Percentiles rank a stretch among this genome's conserved stretches.
These are phyloP conservation scores for Aspergillus sp. DNA, from an alignment of 2,329 filamentous ascomycete genomes.

Conservation along the genomic window DNA sequence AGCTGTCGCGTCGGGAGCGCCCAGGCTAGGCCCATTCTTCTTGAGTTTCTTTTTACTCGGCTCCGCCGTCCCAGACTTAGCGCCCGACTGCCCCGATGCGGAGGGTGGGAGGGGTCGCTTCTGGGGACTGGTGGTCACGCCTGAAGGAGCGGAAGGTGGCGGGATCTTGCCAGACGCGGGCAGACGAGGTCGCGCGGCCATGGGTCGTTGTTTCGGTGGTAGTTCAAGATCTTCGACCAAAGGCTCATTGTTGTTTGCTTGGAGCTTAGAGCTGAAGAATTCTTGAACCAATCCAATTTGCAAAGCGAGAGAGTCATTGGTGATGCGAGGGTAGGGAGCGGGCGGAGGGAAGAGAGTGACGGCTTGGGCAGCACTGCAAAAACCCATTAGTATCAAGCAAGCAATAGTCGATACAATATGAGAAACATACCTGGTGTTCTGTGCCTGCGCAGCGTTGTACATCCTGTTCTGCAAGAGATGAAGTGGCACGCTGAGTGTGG, in stretches of 20 bases:
- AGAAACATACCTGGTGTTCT: conserved; percentile 59
- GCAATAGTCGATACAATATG: neutral
- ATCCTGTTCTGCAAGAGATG: conserved; percentile 92
- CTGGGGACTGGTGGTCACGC: conserved; percentile 40
- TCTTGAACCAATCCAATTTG: conserved; percentile 87
- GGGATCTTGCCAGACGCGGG: conserved; percentile 51
- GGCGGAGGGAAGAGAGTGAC: conserved; percentile 65
- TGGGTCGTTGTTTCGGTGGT: conserved; percentile 78
- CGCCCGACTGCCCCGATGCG: conserved; percentile 22
- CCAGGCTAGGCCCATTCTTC: conserved; percentile 39
- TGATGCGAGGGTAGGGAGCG: conserved; percentile 73
- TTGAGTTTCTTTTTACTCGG: conserved; percentile 47
- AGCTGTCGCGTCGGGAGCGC: conserved; percentile 25
- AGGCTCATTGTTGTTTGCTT: conserved; percentile 77
- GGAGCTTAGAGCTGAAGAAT: conserved; percentile 88
- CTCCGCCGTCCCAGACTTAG: conserved; percentile 33
- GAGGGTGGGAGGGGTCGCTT: conserved; percentile 41
- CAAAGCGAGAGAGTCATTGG: conserved; percentile 70
- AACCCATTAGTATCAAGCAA: conserved; percentile 15
- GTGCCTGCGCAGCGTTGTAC: conserved; percentile 78
- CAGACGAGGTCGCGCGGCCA: conserved; percentile 45
- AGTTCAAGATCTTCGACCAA: conserved; percentile 93
- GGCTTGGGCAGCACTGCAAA: conserved; percentile 44
- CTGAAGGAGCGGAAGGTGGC: conserved; percentile 33
- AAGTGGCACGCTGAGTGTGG: conserved; percentile 85